These are phyloP conservation scores for Penicillium lagena DNA, from an alignment of 495 filamentous ascomycete genomes.

Conservation along the genomic window DNA sequence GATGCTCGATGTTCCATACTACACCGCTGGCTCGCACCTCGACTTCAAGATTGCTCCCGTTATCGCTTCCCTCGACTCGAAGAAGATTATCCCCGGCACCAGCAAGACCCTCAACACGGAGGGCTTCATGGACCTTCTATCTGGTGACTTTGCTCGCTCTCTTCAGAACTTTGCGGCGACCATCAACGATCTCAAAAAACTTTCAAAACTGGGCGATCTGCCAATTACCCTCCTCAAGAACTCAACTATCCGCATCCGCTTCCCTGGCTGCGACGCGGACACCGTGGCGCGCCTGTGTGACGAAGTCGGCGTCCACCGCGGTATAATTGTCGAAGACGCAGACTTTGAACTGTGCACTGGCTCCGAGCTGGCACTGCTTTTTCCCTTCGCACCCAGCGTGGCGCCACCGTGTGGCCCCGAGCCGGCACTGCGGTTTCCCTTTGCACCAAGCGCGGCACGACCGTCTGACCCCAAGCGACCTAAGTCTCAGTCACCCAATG, in stretches of 20 bases:
- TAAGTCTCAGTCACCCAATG: conserved; percentile 18
- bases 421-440: too few relatives aligned
- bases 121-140: conserved; percentile 76
- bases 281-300: conserved; percentile 79
- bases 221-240: conserved; percentile 63
- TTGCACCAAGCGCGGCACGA: too few relatives aligned
- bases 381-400: conserved; percentile 73
- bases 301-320: conserved; percentile 75
- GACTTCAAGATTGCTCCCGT: conserved; percentile 85
- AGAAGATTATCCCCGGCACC: conserved; percentile 21
- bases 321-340: conserved; percentile 71
- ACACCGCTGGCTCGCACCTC: conserved; percentile 67
- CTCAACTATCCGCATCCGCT: conserved; percentile 69
- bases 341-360: conserved; percentile 59
- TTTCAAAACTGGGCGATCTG: conserved; percentile 73
- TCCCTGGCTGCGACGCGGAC: conserved; percentile 81
- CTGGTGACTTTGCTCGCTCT: conserved; percentile 81
- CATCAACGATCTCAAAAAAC: conserved; percentile 71
- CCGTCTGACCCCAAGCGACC: conserved; percentile 1
- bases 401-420: conserved; percentile 22
- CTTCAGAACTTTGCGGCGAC: conserved; percentile 75
- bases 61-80: conserved; percentile 70
- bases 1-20: conserved; percentile 46
- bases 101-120: conserved; percentile 61
- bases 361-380: conserved; percentile 67